phyloP scores from a whole-genome alignment of 352 stramenopile genomes.

The Globisporangium camurandrum region DNA sequence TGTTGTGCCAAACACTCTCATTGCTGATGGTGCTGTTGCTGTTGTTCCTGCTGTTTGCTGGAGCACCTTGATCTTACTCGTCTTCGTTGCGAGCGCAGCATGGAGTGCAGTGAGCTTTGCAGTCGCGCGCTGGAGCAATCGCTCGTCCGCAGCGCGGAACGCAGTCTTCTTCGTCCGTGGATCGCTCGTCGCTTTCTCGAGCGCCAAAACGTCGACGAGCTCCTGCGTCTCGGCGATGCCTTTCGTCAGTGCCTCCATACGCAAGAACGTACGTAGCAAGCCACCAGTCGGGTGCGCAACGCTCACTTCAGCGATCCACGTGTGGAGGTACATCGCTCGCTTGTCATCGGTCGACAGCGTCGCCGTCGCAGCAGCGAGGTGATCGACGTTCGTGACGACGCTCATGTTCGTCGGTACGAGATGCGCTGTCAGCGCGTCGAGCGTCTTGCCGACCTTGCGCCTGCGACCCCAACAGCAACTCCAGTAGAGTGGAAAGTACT shows the following conservation, averaged over 20 bases:
- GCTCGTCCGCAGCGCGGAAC: constrained; percentile 28
- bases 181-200: constrained; percentile 13
- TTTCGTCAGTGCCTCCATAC: constrained; percentile 56
- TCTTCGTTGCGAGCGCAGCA: constrained; percentile 39
- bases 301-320: constrained; percentile 85
- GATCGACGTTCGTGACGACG: constrained; percentile 59
- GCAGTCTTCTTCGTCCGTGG: constrained; percentile 15
- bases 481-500: constrained; percentile 52
- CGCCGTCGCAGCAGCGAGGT: constrained; percentile 34
- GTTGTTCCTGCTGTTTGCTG: constrained; percentile 18
- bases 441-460: constrained; percentile 5
- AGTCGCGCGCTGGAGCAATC: constrained; percentile 24
- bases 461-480: constrained; percentile 52
- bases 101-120: constrained; percentile 26
- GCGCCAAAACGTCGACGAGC: constrained; percentile 40
- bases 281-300: constrained; percentile 69
- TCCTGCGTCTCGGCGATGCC: constrained; percentile 50
- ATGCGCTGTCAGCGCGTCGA: not conserved
- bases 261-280: constrained; percentile 61
- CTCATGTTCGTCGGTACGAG: constrained; percentile 21
- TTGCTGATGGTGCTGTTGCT: not conserved
- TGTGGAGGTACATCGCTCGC: constrained; percentile 49
- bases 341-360: constrained; percentile 12
- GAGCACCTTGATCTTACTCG: constrained; percentile 54
- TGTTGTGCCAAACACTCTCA: not conserved